phyloP scores from a whole-genome alignment of 768 basidiomycete genomes.

The Leccinellum luteum region DNA sequence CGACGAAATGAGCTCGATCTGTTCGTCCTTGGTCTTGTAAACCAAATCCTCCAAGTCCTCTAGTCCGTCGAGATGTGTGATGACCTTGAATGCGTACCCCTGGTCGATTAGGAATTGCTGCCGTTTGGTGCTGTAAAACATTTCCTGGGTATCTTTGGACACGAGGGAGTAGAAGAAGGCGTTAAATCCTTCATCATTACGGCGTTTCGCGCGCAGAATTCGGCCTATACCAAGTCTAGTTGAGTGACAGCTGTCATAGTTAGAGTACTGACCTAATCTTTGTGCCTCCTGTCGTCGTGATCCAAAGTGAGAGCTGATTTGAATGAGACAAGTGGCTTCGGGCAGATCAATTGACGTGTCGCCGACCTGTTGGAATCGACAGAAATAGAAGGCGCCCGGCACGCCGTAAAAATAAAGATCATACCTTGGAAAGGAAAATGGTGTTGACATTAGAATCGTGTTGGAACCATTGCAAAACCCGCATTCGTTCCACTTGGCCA shows the following conservation, averaged over 20 bases:
- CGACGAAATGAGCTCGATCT: constrained; percentile 93
- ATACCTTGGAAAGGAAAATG: constrained; percentile 95
- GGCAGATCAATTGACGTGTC: constrained; percentile 99
- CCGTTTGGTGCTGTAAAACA: constrained; percentile 99
- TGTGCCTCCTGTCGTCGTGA: constrained; percentile 98
- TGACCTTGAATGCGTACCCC: constrained; percentile 99
- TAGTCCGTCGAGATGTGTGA: constrained; percentile 94
- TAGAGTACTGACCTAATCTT: constrained; percentile 64
- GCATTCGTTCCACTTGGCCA: constrained; percentile 92
- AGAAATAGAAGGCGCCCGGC: constrained; percentile 12
- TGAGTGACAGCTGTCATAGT: constrained; percentile 13
- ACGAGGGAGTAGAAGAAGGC: constrained; percentile 99
- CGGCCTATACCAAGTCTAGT: constrained; percentile 55
- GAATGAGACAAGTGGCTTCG: constrained; percentile 98
- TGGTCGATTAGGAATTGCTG: constrained; percentile 99
- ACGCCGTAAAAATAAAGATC: constrained; percentile 18
- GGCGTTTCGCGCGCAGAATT: constrained; percentile 92
- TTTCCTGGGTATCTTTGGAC: constrained; percentile 98
- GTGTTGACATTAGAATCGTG: constrained; percentile 95
- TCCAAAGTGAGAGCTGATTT: constrained; percentile 99
- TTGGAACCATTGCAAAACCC: constrained; percentile 93
- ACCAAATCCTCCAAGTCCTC: constrained; percentile 85
- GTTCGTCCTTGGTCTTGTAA: constrained; percentile 87
- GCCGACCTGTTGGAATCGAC: constrained; percentile 62
- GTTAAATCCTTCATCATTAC: constrained; percentile 99